A percentile compares a stretch with the other conserved stretches of the same genome.
Conservation (phyloP, 352 stramenopile genomes). For the Phytopythium mirpurense region DNA sequence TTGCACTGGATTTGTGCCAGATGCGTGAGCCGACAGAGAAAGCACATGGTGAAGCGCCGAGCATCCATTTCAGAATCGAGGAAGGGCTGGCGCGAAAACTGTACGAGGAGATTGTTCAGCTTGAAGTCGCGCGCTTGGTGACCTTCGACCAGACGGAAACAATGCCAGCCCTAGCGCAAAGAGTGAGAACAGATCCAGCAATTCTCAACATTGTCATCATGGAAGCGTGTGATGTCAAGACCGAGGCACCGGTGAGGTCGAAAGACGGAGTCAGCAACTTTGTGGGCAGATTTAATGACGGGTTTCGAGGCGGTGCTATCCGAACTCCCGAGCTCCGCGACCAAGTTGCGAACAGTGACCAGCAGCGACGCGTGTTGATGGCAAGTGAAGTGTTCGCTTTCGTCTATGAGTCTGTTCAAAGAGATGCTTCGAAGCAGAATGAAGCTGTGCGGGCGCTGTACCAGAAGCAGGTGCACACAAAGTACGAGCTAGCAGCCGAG, state of each 20-base stretch:
- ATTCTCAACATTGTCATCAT: constrained; percentile 45
- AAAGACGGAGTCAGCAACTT: constrained; percentile 57
- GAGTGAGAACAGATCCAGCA: constrained; percentile 13
- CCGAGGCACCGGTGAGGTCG: constrained; percentile 29
- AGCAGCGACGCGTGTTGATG: constrained; percentile 14
- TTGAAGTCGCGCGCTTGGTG: neutral
- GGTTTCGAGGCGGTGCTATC: constrained; percentile 45
- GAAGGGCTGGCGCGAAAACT: constrained; percentile 32
- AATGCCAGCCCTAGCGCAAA: constrained; percentile 12
- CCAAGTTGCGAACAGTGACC: constrained; percentile 14
- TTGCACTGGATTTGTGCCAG: constrained; percentile 68
- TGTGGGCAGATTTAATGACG: constrained; percentile 50
- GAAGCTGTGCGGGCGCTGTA: constrained; percentile 37
- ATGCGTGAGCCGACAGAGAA: constrained; percentile 41
- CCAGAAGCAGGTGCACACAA: constrained; percentile 47
- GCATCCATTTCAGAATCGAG: constrained; percentile 44
- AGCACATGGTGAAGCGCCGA: constrained; percentile 18
- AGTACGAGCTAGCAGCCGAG: constrained; percentile 45
- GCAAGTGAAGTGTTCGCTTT: constrained; percentile 34
- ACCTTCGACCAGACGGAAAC: neutral
- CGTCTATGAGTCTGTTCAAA: constrained; percentile 24
- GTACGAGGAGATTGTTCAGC: constrained; percentile 22
- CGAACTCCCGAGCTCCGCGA: constrained; percentile 12
- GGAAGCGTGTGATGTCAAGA: constrained; percentile 41
- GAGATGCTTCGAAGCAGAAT: constrained; percentile 41